Evolutionary conservation across 2,329 filamentous ascomycete genomes (phyloP), one percentile per base, ranked within the genome.

Genomic region (Calonectria honghensis): DNA sequence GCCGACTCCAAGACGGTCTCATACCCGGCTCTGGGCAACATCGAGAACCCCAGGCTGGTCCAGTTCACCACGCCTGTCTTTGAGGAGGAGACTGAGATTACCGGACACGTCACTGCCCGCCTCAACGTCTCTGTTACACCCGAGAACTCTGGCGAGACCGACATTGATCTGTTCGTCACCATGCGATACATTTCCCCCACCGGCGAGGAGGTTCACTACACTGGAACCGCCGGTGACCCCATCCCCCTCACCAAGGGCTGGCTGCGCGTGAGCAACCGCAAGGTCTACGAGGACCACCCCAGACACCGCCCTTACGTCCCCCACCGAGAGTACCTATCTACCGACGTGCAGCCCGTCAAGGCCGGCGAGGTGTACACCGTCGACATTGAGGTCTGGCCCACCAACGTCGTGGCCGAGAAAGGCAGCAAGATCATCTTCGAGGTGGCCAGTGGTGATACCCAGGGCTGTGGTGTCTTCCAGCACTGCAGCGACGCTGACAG

Each of bases 331-430:
- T 94, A 93, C 78, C 85, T 87, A 24, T 89, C 87, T 48, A 89
- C 85, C 0, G 91, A 93, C 74, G 89, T 91, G 3, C 86, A 87
- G 59, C 86, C 88, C 0, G 91, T 93, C 11, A 86, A 88, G 35
- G 84, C 86, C 0, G 89, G 89, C 0, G 88, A 91, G 70, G 85
- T 92, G 0, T 93, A 94, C 77, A 83, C 81, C 0, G 90, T 93
- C 0, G 91, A 93, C 75, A 85, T 93, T 0, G 92, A 93, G 80
- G 81, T 93, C 0, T 93, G 91, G 92, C 91, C 92, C 0, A 93
- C 91, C 0, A 92, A 91, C 74, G 90, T 93, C 0, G 84, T 92
- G 0, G 84, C 84, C 13, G 81, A 82, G 31, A 80, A 81, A 41
- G 91, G 91, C 0, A 89, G 86, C 0, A 87, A 84, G 78, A 77